Base-by-base conservation (phyloP, 768 basidiomycete genomes). In the Suillus ampliporus region DNA sequence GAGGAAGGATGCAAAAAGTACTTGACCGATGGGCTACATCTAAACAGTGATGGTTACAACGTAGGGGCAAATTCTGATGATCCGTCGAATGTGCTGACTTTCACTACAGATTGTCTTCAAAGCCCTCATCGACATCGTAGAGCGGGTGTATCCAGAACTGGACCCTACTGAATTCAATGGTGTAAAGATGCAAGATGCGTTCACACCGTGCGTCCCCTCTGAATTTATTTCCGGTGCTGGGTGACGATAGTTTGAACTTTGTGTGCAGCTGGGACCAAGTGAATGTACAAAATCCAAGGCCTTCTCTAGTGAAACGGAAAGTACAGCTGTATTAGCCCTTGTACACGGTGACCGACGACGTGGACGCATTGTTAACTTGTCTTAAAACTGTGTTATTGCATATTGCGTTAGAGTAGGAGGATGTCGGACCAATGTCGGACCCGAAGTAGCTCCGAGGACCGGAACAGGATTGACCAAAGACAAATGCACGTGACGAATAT, bases 11-110 rank as follows among this genome's bases (percentile, higher is more conserved):
- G 92, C 56, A 78, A 75, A 31, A 75, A 67, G 44, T 90, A 82
- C 69, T 72, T 92, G 59, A 75, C 71, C 43, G 95, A 97, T 71
- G 95, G 95, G 3, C 75, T 97, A 58, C 95, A 97, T 75, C 75
- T 94, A 68, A 93, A 85, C 57, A 80, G 74, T 19, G 82, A 76
- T 2, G 95, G 92, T 23, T 95, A 95, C 68, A 72, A 82, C 73
- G 91, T 92, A 68, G 70, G 86, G 21, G 4, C 2, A 37, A 23
- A 35, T 35, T 43, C 53, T 21, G 44, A 61, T 56, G 48, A 50
- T 41, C 40, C 58, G 19, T n/a, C n/a, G 21, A 26, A 61, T 62
- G 64, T 17, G 64, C 8, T 17, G 13, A 52, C 34, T 3, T 48
- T 21, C 51, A 50, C 43, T 21, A 34, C 61, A 94, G 92, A 69